These are phyloP conservation scores for Dothideomycetidae sp. DNA, from an alignment of 2,329 filamentous ascomycete genomes.

Conservation along the genomic window DNA sequence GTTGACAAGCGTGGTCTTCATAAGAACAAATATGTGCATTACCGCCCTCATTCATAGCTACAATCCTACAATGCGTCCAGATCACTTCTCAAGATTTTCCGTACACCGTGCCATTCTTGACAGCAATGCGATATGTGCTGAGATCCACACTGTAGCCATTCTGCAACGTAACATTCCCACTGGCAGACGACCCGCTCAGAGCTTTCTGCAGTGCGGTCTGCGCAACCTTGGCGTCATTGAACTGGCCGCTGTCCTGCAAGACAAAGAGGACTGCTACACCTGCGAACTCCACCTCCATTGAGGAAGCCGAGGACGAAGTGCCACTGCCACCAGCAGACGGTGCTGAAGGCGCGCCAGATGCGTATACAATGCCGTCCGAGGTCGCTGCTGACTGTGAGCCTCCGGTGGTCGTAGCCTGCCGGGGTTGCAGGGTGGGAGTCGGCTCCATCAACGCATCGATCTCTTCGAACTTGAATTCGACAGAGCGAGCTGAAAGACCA, in stretches of 20 bases:
- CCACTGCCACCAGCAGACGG: conserved; percentile 12
- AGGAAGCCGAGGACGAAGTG: conserved; percentile 14
- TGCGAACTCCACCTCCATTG: conserved; percentile 29
- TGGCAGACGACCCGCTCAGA: conserved; percentile 15
- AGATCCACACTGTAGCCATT: conserved; percentile 18
- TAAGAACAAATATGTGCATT: too few relatives aligned
- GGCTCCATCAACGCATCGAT: not conserved
- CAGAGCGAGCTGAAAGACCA: conserved; percentile 25
- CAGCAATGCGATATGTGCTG: conserved; percentile 10
- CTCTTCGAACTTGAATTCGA: conserved; percentile 9
- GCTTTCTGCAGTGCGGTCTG: conserved; percentile 29
- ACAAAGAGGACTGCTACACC: conserved; percentile 32
- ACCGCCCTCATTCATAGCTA: too few relatives aligned
- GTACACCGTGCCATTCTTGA: conserved; percentile 17
- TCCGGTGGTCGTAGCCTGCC: conserved; percentile 5
- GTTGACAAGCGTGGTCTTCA: too few relatives aligned
- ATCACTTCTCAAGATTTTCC: conserved; percentile 13
- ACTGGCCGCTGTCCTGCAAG: conserved; percentile 27
- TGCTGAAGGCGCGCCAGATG: conserved; percentile 13
- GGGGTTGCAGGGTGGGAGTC: conserved; percentile 10
- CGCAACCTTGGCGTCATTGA: conserved; percentile 29
- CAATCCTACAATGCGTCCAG: too few relatives aligned
- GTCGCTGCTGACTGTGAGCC: conserved; percentile 18
- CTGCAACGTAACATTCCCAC: conserved; percentile 18
- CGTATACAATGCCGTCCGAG: conserved; percentile 21